phyloP scores from a whole-genome alignment of 371 early-diverging fungal species.

The Mortierella sp. region DNA sequence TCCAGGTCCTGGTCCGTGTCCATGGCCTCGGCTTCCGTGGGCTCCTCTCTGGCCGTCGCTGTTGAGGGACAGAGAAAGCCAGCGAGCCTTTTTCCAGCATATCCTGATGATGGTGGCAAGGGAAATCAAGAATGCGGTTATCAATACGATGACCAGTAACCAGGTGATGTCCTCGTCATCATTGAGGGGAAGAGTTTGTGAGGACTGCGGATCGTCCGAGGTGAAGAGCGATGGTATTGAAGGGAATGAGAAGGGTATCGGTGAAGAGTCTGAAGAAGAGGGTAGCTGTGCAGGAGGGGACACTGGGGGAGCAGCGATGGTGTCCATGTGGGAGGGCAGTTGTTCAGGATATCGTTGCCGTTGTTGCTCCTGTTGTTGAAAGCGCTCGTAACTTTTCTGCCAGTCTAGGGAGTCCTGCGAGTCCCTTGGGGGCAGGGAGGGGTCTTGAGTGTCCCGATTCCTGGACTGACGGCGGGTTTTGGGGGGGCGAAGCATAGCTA shows the following conservation, averaged over 20 bases:
- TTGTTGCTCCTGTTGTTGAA: constrained; percentile 11
- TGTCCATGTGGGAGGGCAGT: not conserved
- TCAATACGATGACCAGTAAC: constrained; percentile 8
- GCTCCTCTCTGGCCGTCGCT: not conserved
- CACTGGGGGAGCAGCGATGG: not conserved
- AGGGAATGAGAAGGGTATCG: constrained; percentile 7
- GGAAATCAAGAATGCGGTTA: not conserved
- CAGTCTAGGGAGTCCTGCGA: not conserved
- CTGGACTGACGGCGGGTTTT: too few species aligned
- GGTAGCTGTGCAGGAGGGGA: too few species aligned
- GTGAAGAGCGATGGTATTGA: not conserved
- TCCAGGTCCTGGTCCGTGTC: not conserved
- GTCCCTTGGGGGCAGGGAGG: not conserved
- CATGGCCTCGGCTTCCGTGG: not conserved
- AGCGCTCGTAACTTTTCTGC: not conserved
- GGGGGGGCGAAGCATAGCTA: too few species aligned
- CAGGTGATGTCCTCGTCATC: constrained; percentile 26
- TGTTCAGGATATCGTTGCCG: constrained; percentile 3
- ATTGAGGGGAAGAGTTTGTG: not conserved
- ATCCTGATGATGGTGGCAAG: constrained; percentile 5
- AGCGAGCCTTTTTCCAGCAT: constrained; percentile 3
- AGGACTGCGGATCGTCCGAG: constrained; percentile 1
- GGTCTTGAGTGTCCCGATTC: too few species aligned
- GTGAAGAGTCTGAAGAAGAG: too few species aligned
- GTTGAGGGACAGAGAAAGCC: not conserved